Evolutionary conservation across 805 yeast species (phyloP).

Genomic region (Cyberlindnera maritima): DNA sequence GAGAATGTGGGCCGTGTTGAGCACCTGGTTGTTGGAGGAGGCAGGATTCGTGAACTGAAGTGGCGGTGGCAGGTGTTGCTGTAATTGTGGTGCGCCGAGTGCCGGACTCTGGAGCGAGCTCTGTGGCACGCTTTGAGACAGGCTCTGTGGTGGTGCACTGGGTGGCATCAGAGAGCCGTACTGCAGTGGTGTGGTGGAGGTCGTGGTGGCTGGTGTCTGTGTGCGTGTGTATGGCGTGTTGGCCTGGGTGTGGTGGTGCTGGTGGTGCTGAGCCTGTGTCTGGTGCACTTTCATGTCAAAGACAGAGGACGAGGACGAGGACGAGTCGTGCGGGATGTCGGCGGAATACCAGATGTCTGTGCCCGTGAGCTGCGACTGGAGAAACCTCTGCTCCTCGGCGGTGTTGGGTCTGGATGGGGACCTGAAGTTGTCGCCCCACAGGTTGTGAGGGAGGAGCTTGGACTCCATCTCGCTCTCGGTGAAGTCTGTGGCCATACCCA

Average conservation of each 20-base stretch:
- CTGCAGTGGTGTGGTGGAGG: neutral
- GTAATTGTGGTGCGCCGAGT: constrained; percentile 2
- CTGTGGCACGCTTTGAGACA: neutral
- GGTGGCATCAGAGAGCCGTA: neutral
- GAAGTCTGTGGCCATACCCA: constrained; percentile 14
- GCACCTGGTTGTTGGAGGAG: constrained; percentile 1
- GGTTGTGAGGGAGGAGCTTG: constrained; percentile 33
- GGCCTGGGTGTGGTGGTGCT: neutral
- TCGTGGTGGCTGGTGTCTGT: constrained; percentile 1
- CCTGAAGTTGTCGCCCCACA: constrained; percentile 30
- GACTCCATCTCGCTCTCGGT: constrained; percentile 23
- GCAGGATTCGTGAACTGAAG: neutral
- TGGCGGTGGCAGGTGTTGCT: constrained; percentile 2
- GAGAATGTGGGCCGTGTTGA: constrained; percentile 5
- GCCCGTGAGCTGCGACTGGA: constrained; percentile 10
- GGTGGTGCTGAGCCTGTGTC: neutral
- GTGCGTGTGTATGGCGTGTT: constrained; percentile 1
- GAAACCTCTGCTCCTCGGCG: constrained; percentile 14
- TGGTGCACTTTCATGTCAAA: constrained; percentile 19
- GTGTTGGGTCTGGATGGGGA: constrained; percentile 8
- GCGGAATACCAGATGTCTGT: constrained; percentile 13
- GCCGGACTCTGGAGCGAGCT: constrained; percentile 1
- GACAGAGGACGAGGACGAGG: constrained; percentile 11
- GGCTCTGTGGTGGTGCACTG: neutral
- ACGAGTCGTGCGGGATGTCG: constrained; percentile 4